These are phyloP conservation scores for Ceratocystis destructans DNA, from an alignment of 2,329 filamentous ascomycete species.

Conservation along the genomic window DNA sequence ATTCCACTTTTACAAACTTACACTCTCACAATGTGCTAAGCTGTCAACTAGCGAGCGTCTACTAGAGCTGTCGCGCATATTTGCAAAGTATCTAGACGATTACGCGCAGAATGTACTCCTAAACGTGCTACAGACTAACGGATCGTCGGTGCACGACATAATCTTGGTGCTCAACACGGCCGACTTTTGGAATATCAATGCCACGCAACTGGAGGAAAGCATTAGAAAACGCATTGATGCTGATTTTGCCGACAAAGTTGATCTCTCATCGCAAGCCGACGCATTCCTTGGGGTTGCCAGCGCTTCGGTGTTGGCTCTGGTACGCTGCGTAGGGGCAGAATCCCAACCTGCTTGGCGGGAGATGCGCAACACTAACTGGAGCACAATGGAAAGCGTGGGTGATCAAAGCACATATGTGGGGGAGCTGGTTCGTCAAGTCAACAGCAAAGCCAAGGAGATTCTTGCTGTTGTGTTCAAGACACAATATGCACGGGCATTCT, in stretches of 20 bases:
- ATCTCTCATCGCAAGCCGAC: conserved; percentile 85
- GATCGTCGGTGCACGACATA: conserved; percentile 55
- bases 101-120: conserved; percentile 89
- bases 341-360: conserved; percentile 86
- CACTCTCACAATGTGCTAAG: conserved; percentile 87
- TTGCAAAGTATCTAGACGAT: conserved; percentile 87
- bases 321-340: conserved; percentile 67
- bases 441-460: conserved; percentile 58
- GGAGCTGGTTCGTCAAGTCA: conserved; percentile 62
- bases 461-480: conserved; percentile 69
- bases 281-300: conserved; percentile 91
- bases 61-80: conserved; percentile 67
- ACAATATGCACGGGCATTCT: conserved; percentile 88
- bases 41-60: conserved; percentile 81
- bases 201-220: conserved; percentile 84
- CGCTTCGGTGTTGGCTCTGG: conserved; percentile 68
- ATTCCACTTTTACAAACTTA: conserved; percentile 92
- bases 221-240: conserved; percentile 81
- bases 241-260: conserved; percentile 60
- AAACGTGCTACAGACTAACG: conserved; percentile 47
- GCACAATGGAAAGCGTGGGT: conserved; percentile 78
- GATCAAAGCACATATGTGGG: conserved; percentile 89
- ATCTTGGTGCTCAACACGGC: conserved; percentile 88
- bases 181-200: conserved; percentile 92
- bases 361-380: conserved; percentile 95